phyloP scores from a whole-genome alignment of 78 protist species.

The Dictyostelium capitatum region DNA sequence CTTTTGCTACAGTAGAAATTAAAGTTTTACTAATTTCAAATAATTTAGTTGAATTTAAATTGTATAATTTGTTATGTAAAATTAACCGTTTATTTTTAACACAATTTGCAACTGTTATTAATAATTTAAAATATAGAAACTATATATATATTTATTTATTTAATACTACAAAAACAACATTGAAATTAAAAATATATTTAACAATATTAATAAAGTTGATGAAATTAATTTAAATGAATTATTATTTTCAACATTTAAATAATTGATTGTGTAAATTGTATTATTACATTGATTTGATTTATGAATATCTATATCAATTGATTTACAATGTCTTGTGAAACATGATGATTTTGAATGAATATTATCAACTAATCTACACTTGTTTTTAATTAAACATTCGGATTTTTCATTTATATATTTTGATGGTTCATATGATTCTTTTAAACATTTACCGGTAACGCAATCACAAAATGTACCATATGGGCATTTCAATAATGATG shows the following conservation, averaged over 20 bases:
- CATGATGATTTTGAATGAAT: slow-evolving; percentile 14
- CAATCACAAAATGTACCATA: slow-evolving; percentile 7
- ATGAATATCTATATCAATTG: neutral
- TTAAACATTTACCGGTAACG: neutral
- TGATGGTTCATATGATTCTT: neutral
- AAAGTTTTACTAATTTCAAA: no score
- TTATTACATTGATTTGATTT: neutral
- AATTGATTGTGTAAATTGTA: neutral
- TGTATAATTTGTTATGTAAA: no score
- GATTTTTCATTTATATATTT: neutral
- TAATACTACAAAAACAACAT: neutral
- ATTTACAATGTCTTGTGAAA: slow-evolving; percentile 17
- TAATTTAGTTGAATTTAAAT: no score
- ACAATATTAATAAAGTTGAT: neutral
- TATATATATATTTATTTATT: neutral
- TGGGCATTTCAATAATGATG: no score
- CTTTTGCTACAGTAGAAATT: no score
- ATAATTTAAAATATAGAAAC: no score
- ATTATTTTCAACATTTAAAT: neutral
- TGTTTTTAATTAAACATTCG: neutral
- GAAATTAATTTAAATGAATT: neutral
- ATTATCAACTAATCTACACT: neutral
- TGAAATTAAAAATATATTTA: neutral
- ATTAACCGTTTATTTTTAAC: no score
- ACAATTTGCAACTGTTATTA: no score